These are phyloP conservation scores for Prunus kanzakura DNA, from an alignment of 306 rosid genomes.

Conservation along the genomic window DNA sequence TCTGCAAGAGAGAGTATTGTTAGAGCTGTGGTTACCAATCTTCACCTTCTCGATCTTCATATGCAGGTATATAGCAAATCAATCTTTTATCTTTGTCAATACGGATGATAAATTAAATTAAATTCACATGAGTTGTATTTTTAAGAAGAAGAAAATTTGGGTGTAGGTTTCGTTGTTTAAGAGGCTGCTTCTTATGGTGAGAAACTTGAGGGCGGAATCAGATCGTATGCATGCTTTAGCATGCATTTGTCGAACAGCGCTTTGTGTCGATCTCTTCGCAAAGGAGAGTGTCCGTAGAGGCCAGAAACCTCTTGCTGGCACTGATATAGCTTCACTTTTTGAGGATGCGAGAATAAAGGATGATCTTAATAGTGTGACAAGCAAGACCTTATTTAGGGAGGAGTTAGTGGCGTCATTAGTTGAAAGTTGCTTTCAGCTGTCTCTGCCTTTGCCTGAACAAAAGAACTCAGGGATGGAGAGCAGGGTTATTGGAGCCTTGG, in stretches of 20 bases:
- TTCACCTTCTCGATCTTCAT: conserved; percentile 94
- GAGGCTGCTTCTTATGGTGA: conserved; percentile 95
- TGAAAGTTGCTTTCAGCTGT: conserved; percentile 98
- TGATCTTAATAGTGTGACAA: conserved; percentile 79
- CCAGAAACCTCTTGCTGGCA: conserved; percentile 97
- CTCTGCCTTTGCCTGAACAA: conserved; percentile 97
- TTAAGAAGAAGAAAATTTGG: not conserved
- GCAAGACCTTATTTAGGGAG: conserved; percentile 93
- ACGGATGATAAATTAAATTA: not conserved
- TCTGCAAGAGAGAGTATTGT: conserved; percentile 96
- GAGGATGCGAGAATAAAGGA: conserved; percentile 88
- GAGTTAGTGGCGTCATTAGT: conserved; percentile 96
- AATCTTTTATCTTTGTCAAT: not conserved
- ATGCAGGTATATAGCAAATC: conserved; percentile 68
- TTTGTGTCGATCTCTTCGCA: conserved; percentile 95
- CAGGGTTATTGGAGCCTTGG: conserved; percentile 99
- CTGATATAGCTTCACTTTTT: conserved; percentile 96
- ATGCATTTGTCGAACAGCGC: conserved; percentile 97
- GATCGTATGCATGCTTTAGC: conserved; percentile 99
- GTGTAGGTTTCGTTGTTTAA: conserved; percentile 84
- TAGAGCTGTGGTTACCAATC: conserved; percentile 93
- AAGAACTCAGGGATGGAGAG: conserved; percentile 88
- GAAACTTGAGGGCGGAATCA: conserved; percentile 95
- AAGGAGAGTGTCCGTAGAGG: conserved; percentile 99
- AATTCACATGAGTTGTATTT: not conserved